Evolutionary conservation across 345 rosid genomes (phyloP).

Genomic region (Euphorbia pulcherrima): DNA sequence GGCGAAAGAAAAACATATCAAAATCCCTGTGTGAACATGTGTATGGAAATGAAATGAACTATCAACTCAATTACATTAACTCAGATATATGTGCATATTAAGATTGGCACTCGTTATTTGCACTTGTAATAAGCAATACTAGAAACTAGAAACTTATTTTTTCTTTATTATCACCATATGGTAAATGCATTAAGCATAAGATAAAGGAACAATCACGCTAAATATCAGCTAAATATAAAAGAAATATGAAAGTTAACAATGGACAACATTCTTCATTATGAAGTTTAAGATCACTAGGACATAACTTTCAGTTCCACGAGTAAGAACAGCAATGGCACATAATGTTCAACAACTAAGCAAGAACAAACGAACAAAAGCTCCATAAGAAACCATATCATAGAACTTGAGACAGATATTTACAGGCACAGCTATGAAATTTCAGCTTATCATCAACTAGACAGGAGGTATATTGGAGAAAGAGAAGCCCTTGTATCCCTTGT

Average conservation of each 20-base stretch:
- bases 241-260: neutral
- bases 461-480: conserved; percentile 91
- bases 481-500: conserved; percentile 95
- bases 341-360: neutral
- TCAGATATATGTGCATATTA: neutral
- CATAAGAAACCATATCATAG: neutral
- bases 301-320: neutral
- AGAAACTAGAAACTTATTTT: neutral
- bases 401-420: conserved; percentile 14
- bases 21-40: neutral
- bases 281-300: neutral
- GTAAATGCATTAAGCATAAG: neutral
- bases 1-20: neutral
- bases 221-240: neutral
- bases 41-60: neutral
- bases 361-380: neutral
- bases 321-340: neutral
- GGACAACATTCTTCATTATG: neutral
- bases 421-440: neutral
- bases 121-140: neutral
- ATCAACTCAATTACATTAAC: neutral
- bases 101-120: neutral
- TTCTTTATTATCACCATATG: neutral
- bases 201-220: neutral
- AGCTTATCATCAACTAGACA: conserved; percentile 32